A percentile compares a stretch with the other conserved stretches of the same genome.
phyloP scores from a whole-genome alignment of 2,329 filamentous ascomycete genomes.

The Blumeriella jaapii region DNA sequence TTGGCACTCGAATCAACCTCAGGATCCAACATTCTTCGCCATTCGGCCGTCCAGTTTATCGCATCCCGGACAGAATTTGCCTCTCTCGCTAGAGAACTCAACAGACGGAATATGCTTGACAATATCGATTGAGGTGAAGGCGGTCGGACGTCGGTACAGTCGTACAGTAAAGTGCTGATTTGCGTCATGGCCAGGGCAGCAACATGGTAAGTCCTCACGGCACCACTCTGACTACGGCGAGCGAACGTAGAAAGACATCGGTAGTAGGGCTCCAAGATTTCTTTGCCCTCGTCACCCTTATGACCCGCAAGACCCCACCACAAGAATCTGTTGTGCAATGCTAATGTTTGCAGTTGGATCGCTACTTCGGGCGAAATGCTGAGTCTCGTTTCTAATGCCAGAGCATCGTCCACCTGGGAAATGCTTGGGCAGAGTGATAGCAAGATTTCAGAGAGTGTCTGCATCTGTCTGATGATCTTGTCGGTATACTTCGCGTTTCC shows the following conservation, averaged over 20 bases:
- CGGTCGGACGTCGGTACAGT: slow-evolving; percentile 14
- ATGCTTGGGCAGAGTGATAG: slow-evolving; percentile 56
- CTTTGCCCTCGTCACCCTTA: slow-evolving; percentile 46
- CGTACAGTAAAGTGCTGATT: slow-evolving; percentile 15
- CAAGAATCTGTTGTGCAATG: slow-evolving; percentile 46
- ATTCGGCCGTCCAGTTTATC: slow-evolving; percentile 40
- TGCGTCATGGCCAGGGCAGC: slow-evolving; percentile 14
- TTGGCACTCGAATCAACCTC: slow-evolving; percentile 22
- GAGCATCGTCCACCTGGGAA: slow-evolving; percentile 48
- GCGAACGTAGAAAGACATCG: slow-evolving; percentile 51
- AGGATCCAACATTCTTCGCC: slow-evolving; percentile 23
- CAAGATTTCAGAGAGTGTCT: slow-evolving; percentile 52
- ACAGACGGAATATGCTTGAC: slow-evolving; percentile 33
- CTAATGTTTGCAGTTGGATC: slow-evolving; percentile 52
- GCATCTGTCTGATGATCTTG: slow-evolving; percentile 55
- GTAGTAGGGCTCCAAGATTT: slow-evolving; percentile 53
- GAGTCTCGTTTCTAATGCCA: slow-evolving; percentile 40
- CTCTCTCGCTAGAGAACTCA: slow-evolving; percentile 39
- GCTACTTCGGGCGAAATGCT: slow-evolving; percentile 45
- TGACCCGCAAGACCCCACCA: slow-evolving; percentile 57
- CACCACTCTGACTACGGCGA: slow-evolving; percentile 33
- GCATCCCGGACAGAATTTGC: slow-evolving; percentile 38
- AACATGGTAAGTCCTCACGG: slow-evolving; percentile 16
- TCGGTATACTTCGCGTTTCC: slow-evolving; percentile 33
- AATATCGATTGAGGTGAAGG: slow-evolving; percentile 10